A percentile compares a stretch with the other conserved stretches of the same genome.
These are phyloP conservation scores for Boeremia exigua DNA, from an alignment of 2,329 filamentous ascomycete species.

Conservation along the genomic window DNA sequence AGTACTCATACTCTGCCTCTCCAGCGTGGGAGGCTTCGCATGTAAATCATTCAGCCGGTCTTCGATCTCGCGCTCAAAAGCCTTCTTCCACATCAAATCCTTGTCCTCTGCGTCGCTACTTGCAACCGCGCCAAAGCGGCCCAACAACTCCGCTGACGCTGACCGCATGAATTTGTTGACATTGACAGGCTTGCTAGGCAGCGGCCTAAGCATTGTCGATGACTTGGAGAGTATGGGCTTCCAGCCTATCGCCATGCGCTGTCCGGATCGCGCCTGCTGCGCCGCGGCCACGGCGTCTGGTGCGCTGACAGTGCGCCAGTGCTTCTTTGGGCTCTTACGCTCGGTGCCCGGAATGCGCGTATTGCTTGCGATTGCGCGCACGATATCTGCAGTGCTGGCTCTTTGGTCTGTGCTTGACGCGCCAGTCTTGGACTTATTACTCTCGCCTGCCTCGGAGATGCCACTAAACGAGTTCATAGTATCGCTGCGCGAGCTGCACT, in stretches of 20 bases:
- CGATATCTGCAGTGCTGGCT: slow-evolving; percentile 26
- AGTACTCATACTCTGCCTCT: slow-evolving; percentile 1
- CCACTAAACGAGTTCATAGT: slow-evolving; percentile 3
- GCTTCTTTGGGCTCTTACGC: not conserved
- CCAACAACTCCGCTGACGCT: slow-evolving; percentile 21
- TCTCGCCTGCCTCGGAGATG: slow-evolving; percentile 6
- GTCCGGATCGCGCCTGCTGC: not conserved
- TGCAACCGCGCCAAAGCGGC: slow-evolving; percentile 20
- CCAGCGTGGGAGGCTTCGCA: slow-evolving; percentile 8
- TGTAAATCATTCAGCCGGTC: slow-evolving; percentile 8
- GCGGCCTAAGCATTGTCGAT: not conserved
- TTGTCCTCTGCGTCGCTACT: slow-evolving; percentile 11
- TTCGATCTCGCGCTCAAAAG: slow-evolving; percentile 25
- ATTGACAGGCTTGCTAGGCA: not conserved
- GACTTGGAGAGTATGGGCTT: slow-evolving; percentile 19
- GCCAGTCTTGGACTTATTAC: slow-evolving; percentile 8
- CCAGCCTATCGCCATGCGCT: slow-evolving; percentile 25
- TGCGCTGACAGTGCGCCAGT: slow-evolving; percentile 23
- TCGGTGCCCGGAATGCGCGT: slow-evolving; percentile 25
- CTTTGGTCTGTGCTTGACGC: slow-evolving; percentile 19
- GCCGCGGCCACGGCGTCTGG: slow-evolving; percentile 9
- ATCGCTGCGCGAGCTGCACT: slow-evolving; percentile 33
- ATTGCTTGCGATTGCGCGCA: slow-evolving; percentile 32
- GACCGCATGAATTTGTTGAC: slow-evolving; percentile 10
- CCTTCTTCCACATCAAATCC: slow-evolving; percentile 12